These are phyloP conservation scores for Pichia sp. DNA, from an alignment of 1,139 yeast species.

Conservation along the genomic window DNA sequence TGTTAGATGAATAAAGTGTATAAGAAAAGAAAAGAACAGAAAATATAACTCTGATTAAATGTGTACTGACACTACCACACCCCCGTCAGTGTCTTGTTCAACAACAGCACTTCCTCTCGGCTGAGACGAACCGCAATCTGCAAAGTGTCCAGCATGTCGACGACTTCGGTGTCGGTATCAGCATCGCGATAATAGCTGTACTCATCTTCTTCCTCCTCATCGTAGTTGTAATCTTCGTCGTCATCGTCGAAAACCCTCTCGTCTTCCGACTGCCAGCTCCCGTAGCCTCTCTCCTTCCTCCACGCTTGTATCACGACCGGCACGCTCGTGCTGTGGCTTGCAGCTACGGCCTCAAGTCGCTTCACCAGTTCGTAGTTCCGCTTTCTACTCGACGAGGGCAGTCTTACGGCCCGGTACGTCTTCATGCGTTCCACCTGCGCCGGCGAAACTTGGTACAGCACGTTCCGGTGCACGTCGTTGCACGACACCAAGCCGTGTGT, in stretches of 20 bases:
- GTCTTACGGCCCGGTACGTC: neutral
- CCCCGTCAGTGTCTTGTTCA: neutral
- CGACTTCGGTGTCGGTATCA: neutral
- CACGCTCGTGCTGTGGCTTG: slow-evolving; percentile 8
- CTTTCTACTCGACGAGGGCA: neutral
- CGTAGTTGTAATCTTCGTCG: neutral
- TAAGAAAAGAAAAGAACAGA: neutral
- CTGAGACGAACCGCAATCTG: neutral
- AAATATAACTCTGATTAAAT: too few relatives aligned
- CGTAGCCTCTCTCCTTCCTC: neutral
- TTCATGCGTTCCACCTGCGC: slow-evolving; percentile 16
- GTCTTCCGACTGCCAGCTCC: neutral
- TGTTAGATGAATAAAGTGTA: neutral
- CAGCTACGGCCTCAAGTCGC: slow-evolving; percentile 4
- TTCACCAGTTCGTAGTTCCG: slow-evolving; percentile 10
- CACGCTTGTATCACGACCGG: slow-evolving; percentile 9
- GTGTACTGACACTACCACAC: neutral
- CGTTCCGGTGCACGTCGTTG: neutral
- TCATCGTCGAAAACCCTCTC: neutral
- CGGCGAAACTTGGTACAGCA: slow-evolving; percentile 9
- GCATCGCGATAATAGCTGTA: too few relatives aligned
- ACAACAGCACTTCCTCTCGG: neutral
- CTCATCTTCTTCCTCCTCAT: neutral
- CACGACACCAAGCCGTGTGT: neutral
- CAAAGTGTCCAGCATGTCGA: too few relatives aligned